Conservation (phyloP, 2,329 filamentous ascomycete genomes). For the Colletotrichum sojae region DNA sequence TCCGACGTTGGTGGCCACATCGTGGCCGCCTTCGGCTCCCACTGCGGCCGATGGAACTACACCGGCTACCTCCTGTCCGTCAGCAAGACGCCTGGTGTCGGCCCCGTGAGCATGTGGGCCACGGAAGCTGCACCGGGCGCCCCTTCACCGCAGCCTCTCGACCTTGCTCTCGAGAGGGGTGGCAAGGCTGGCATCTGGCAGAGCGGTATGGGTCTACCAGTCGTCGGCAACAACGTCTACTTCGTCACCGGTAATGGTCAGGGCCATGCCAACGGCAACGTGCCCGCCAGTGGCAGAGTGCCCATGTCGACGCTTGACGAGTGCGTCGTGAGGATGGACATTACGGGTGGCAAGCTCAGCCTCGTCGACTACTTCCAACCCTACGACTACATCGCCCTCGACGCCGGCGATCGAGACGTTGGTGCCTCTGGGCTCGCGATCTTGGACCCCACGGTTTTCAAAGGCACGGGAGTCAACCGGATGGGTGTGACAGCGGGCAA, state of each 20-base stretch:
- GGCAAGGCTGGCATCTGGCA: slow-evolving; percentile 57
- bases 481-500: slow-evolving; percentile 57
- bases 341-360: slow-evolving; percentile 44
- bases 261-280: slow-evolving; percentile 51
- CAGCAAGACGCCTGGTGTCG: slow-evolving; percentile 49
- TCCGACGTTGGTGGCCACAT: slow-evolving; percentile 52
- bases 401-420: slow-evolving; percentile 57
- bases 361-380: slow-evolving; percentile 58
- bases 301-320: slow-evolving; percentile 52
- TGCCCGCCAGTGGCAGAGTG: slow-evolving; percentile 51
- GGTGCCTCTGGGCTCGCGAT: slow-evolving; percentile 53
- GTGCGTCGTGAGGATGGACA: slow-evolving; percentile 49
- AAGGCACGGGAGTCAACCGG: slow-evolving; percentile 50
- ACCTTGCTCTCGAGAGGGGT: slow-evolving; percentile 26
- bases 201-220: slow-evolving; percentile 52
- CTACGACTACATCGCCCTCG: slow-evolving; percentile 54
- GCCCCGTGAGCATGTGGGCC: slow-evolving; percentile 48
- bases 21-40: slow-evolving; percentile 62
- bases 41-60: slow-evolving; percentile 64
- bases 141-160: slow-evolving; percentile 44
- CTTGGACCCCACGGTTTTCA: slow-evolving; percentile 52
- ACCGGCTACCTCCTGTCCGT: slow-evolving; percentile 51
- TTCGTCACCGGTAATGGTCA: slow-evolving; percentile 47
- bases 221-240: slow-evolving; percentile 48
- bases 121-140: slow-evolving; percentile 53